Percentiles rank a stretch among this genome's conserved stretches.
phyloP scores from a whole-genome alignment of 73 alveolate genomes.

The Urostyla sp. region DNA sequence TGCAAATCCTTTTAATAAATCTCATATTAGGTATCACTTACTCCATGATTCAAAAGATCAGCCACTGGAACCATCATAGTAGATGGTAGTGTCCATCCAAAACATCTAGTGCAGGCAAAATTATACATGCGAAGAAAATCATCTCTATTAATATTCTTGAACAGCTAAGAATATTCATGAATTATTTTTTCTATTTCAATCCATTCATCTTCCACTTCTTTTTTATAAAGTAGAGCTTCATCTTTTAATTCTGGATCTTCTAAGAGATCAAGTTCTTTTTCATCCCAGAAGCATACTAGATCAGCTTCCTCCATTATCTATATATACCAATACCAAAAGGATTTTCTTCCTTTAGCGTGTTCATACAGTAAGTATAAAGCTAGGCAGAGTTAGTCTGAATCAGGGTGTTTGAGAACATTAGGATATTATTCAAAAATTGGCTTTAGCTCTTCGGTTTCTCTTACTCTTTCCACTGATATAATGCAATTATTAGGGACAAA shows the following conservation, averaged over 20 bases:
- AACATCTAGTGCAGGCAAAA: slow-evolving; percentile 56
- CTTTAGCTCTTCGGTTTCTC: slow-evolving; percentile 10
- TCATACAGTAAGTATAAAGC: slow-evolving; percentile 47
- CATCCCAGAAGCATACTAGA: slow-evolving; percentile 37
- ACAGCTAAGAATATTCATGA: slow-evolving; percentile 8
- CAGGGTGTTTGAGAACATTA: slow-evolving; percentile 21
- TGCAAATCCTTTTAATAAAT: slow-evolving; percentile 25
- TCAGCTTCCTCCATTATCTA: slow-evolving; percentile 51
- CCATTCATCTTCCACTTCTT: slow-evolving; percentile 60
- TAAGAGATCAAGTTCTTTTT: slow-evolving; percentile 42
- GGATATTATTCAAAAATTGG: slow-evolving; percentile 20
- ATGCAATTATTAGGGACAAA: slow-evolving; percentile 59
- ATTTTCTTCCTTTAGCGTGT: slow-evolving; percentile 32
- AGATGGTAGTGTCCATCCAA: slow-evolving; percentile 64
- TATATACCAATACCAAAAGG: slow-evolving; percentile 56
- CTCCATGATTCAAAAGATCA: slow-evolving; percentile 53
- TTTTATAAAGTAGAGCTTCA: slow-evolving; percentile 36
- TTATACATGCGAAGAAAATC: slow-evolving; percentile 11
- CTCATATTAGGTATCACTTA: slow-evolving; percentile 63
- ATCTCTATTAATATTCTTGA: neutral
- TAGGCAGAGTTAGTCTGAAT: slow-evolving; percentile 50
- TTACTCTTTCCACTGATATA: slow-evolving; percentile 31
- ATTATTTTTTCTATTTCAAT: neutral
- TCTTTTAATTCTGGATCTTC: slow-evolving; percentile 23
- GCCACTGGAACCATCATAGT: slow-evolving; percentile 65